Percentiles rank a stretch among this genome's conserved stretches.
Conservation (phyloP, 352 stramenopile species). For the Globisporangium polare region DNA sequence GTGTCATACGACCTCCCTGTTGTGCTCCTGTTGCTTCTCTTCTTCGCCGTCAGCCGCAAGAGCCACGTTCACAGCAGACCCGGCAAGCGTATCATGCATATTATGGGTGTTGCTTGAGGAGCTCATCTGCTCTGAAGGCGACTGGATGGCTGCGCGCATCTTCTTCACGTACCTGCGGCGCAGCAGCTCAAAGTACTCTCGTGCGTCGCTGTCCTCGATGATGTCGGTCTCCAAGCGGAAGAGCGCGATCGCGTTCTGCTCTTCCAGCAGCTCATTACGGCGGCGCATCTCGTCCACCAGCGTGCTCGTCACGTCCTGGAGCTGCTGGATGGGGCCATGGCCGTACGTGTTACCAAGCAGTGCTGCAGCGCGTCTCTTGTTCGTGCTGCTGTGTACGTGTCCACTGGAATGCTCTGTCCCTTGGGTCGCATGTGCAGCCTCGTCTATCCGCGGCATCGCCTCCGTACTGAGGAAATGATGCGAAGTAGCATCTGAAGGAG, state of each 20-base stretch:
- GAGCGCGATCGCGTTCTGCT: conserved; percentile 69
- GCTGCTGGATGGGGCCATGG: conserved; percentile 16
- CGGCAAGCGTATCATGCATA: not conserved
- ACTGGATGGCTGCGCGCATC: conserved; percentile 23
- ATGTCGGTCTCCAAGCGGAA: conserved; percentile 50
- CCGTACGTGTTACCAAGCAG: conserved; percentile 11
- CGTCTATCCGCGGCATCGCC: conserved; percentile 7
- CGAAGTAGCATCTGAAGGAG: not conserved
- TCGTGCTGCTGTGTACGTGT: not conserved
- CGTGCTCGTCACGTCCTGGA: conserved; percentile 25
- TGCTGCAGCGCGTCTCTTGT: conserved; percentile 9
- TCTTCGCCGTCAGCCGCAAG: not conserved
- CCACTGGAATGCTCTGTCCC: not conserved
- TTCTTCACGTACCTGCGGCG: conserved; percentile 54
- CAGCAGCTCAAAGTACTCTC: conserved; percentile 49
- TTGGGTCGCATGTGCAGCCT: not conserved
- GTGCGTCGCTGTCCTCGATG: conserved; percentile 41
- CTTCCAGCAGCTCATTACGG: conserved; percentile 65
- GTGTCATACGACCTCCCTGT: conserved; percentile 5
- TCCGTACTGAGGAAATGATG: conserved; percentile 11
- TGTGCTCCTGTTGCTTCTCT: not conserved
- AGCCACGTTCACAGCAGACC: conserved; percentile 2
- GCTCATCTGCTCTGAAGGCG: not conserved
- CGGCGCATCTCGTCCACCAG: conserved; percentile 53
- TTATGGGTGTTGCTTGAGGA: not conserved